Evolutionary conservation across 2,329 filamentous ascomycete genomes (phyloP).

Genomic region (Neocucurbitaria cava): DNA sequence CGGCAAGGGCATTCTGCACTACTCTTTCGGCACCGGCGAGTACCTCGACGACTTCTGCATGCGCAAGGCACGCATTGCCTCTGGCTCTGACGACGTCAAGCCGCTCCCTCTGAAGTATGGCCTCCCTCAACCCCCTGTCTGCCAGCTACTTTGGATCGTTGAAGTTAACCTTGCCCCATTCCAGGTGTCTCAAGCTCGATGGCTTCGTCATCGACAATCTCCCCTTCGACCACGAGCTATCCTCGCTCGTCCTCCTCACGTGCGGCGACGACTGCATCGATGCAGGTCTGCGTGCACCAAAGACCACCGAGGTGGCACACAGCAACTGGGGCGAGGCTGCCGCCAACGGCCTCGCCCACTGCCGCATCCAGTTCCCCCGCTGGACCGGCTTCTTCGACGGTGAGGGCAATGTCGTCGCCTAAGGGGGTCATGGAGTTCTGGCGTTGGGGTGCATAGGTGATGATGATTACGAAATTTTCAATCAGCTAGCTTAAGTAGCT

Average conservation of each 20-base stretch:
- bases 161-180: neutral
- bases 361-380: conserved; percentile 33
- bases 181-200: conserved; percentile 37
- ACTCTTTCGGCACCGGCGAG: conserved; percentile 38
- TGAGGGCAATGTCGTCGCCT: conserved; percentile 21
- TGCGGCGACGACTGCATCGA: conserved; percentile 38
- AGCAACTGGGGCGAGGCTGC: conserved; percentile 24
- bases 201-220: conserved; percentile 44
- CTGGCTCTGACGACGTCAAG: conserved; percentile 26
- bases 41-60: conserved; percentile 44
- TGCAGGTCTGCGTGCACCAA: conserved; percentile 36
- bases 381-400: conserved; percentile 35
- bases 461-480: no score
- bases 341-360: conserved; percentile 27
- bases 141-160: neutral
- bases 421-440: no score
- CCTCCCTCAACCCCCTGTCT: neutral
- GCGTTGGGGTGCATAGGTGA: no score
- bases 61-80: conserved; percentile 39
- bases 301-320: conserved; percentile 13
- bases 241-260: conserved; percentile 25
- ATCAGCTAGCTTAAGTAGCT: no score
- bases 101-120: conserved; percentile 31
- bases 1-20: conserved; percentile 39
- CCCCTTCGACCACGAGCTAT: conserved; percentile 38